Evolutionary conservation across 495 filamentous ascomycete species (phyloP), one percentile per base, ranked within the genome.

Genomic region (Penicillium maclennaniae): DNA sequence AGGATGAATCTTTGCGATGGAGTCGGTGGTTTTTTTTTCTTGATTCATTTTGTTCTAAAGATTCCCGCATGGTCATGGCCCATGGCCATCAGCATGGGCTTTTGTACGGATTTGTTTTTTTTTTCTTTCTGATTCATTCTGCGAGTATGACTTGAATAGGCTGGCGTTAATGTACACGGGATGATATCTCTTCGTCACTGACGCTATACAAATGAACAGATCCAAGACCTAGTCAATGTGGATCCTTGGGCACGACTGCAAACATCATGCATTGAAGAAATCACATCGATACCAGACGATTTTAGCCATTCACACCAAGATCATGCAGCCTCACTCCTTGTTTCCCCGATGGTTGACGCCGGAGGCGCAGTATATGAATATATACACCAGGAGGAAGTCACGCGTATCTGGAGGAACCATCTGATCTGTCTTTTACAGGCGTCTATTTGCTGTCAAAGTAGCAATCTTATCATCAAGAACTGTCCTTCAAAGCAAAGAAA

Each of bases 21-120:
- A 51, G 55, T 53, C 40, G 46, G n/a, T 49, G 27, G 54, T 47
- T 54, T 59, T 47, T 47, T 56, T 40, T 51, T 51, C 52, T 27
- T 43, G 3, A n/a, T 16, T 34, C 20, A 54, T 51, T 50, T 60
- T 60, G 53, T 47, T 15, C 54, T 57, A 46, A 65, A 60, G 62
- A 67, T 60, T 58, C 57, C 62, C 55, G 60, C 48, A 58, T 46
- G 56, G 52, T 56, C 54, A 37, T 44, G 49, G 47, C 10, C 25
- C 54, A 37, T 44, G 49, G 47, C 10, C 25, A 39, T 16, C 10
- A 44, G 53, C 45, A 39, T 59, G 47, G 39, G 43, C n/a, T 55
- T 51, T 53, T 51, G 31, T 47, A 25, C 25, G 53, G 42, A 36
- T 45, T 52, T n/a, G n/a, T n/a, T 49, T 43, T 34, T 54, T 52